phyloP scores from a whole-genome alignment of 2,329 filamentous ascomycete genomes.

The Fusarium sublunatum region DNA sequence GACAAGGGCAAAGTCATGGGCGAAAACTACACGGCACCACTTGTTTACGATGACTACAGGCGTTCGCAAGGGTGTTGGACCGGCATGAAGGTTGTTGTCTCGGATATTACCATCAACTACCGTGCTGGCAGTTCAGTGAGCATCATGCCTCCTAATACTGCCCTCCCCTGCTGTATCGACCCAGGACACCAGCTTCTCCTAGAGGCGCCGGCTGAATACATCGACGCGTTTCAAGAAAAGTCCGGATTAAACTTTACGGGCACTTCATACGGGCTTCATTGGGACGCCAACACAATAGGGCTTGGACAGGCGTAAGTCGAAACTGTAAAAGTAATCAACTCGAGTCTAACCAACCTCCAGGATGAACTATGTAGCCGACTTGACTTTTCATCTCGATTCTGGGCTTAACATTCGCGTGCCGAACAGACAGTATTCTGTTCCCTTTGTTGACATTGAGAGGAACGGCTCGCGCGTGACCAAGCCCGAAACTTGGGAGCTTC shows the following conservation, averaged over 20 bases:
- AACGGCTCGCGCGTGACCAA: slow-evolving; percentile 39
- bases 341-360: slow-evolving; percentile 4
- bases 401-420: slow-evolving; percentile 47
- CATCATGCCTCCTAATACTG: slow-evolving; percentile 43
- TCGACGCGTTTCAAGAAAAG: slow-evolving; percentile 37
- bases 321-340: too few relatives aligned
- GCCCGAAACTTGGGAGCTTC: slow-evolving; percentile 37
- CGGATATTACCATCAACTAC: slow-evolving; percentile 46
- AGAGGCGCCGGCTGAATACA: slow-evolving; percentile 40
- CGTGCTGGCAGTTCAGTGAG: slow-evolving; percentile 42
- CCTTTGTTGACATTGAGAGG: slow-evolving; percentile 43
- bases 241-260: slow-evolving; percentile 5
- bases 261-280: slow-evolving; percentile 33
- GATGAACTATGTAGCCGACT: slow-evolving; percentile 42
- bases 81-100: slow-evolving; percentile 39
- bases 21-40: slow-evolving; percentile 44
- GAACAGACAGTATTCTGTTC: slow-evolving; percentile 48
- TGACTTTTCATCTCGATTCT: slow-evolving; percentile 45
- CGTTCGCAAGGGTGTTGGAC: slow-evolving; percentile 36
- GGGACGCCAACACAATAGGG: slow-evolving; percentile 29
- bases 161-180: slow-evolving; percentile 46
- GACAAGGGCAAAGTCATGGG: slow-evolving; percentile 49
- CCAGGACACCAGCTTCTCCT: slow-evolving; percentile 48
- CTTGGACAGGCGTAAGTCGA: slow-evolving; percentile 20
- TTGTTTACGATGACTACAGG: slow-evolving; percentile 31